Evolutionary conservation across 192 early-diverging fungal species (phyloP), one percentile per base, ranked within the genome.

Genomic region (Kappamyces sp.): DNA sequence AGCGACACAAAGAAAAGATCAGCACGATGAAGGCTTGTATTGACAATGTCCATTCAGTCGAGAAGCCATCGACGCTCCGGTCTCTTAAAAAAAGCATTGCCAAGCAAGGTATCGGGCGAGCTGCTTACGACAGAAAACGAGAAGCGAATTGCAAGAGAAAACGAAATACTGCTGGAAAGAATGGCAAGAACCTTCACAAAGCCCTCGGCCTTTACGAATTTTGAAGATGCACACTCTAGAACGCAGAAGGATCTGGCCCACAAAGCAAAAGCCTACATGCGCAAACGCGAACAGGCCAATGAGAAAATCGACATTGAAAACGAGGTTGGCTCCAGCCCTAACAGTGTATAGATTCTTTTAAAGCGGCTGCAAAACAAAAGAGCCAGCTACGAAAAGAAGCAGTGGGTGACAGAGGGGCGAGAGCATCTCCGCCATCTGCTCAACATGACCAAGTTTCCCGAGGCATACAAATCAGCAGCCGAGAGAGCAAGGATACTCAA

Each of bases 351-450:
- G 75, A 49, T 69, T 5, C 47, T 69, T 5, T 47, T 70, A 41
- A 50, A 72, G 54, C 62, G 76, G n/a, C 50, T 78, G 5, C 61
- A 69, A 44, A 55, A 50, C 33, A 33, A 61, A 7, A 42, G 39
- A 31, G 70, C 76, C 4, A 54, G 65, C 33, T 78, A 78, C 64
- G 64, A 65, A 37, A 48, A 69, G 13, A 59, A 68, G 50, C 49
- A 63, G 13, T 78, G 76, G 76, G 46, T 55, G 23, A 68, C 72
- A 55, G 76, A 74, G 13, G 61, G 71, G 12, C 59, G 67, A n/a
- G 62, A 65, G 38, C 74, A 78, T 58, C 61, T 78, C 23, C 10
- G 36, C 2, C 71, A 74, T 49, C 54, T 78, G 0, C 64, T 68
- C 32, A 66, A 72, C 38, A 72, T 68, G 15, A 40, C 73, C 2